A percentile compares a stretch with the other conserved stretches of the same genome.
phyloP scores from a whole-genome alignment of 2,329 filamentous ascomycete genomes.

The Drechslerella coelobrocha region DNA sequence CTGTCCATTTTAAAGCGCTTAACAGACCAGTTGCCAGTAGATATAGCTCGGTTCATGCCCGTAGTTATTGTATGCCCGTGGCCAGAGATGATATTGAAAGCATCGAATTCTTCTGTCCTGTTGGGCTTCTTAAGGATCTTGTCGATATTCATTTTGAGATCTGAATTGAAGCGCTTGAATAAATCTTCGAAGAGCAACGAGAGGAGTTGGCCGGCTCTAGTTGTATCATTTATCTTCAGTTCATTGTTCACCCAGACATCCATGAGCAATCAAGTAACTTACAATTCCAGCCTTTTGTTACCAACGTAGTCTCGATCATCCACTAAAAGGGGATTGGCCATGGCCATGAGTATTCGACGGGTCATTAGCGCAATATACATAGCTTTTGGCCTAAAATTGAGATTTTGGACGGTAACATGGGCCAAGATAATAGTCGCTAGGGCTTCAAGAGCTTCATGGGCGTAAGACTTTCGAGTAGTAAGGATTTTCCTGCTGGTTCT shows the following conservation, averaged over 20 bases:
- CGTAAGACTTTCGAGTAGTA: slow-evolving; percentile 62
- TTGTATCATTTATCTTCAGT: slow-evolving; percentile 3
- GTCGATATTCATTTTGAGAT: slow-evolving; percentile 92
- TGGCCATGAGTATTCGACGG: slow-evolving; percentile 91
- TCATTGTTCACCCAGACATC: not conserved
- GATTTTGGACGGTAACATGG: slow-evolving; percentile 86
- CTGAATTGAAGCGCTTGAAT: slow-evolving; percentile 91
- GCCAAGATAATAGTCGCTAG: slow-evolving; percentile 91
- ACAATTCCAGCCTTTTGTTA: slow-evolving; percentile 90
- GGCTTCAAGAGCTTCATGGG: slow-evolving; percentile 91
- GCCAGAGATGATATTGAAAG: slow-evolving; percentile 80
- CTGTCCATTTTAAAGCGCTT: slow-evolving; percentile 99
- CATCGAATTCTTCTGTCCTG: slow-evolving; percentile 85
- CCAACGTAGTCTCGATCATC: slow-evolving; percentile 98
- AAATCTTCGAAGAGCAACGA: slow-evolving; percentile 95
- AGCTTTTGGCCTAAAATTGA: slow-evolving; percentile 96
- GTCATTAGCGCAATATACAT: slow-evolving; percentile 98
- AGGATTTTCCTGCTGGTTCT: slow-evolving; percentile 79
- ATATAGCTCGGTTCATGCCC: slow-evolving; percentile 94
- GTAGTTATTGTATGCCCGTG: slow-evolving; percentile 86
- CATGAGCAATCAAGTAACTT: slow-evolving; percentile 12
- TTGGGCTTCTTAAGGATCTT: slow-evolving; percentile 95
- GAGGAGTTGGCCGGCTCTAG: slow-evolving; percentile 82
- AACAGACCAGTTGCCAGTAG: slow-evolving; percentile 96
- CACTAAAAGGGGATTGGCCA: slow-evolving; percentile 84